These are phyloP conservation scores for Craspedostauros australis DNA, from an alignment of 108 stramenopile species.

Conservation along the genomic window DNA sequence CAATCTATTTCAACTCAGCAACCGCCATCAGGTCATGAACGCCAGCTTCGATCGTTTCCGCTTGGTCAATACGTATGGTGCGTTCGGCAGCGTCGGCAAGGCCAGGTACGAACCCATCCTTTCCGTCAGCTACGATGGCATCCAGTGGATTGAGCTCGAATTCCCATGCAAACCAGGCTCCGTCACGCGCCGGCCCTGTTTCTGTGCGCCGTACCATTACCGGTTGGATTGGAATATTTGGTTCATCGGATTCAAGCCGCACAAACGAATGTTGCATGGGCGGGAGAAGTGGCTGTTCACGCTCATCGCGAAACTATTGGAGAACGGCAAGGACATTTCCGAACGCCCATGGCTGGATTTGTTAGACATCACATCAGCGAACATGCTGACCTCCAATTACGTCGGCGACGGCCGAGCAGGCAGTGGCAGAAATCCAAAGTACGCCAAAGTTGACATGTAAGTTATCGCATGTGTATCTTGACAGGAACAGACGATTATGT, in stretches of 20 bases:
- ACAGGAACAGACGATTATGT: no score
- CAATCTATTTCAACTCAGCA: conserved; percentile 40
- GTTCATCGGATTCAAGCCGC: conserved; percentile 64
- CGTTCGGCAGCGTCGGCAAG: conserved; percentile 59
- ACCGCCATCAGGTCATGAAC: conserved; percentile 59
- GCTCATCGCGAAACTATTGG: conserved; percentile 29
- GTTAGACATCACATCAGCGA: conserved; percentile 20
- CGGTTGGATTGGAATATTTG: conserved; percentile 77
- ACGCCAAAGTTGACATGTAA: conserved; percentile 58
- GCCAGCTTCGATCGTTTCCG: conserved; percentile 47
- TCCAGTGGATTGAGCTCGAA: conserved; percentile 54
- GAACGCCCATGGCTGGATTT: conserved; percentile 33
- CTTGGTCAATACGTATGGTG: conserved; percentile 74
- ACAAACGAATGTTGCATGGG: conserved; percentile 25
- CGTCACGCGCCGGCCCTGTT: conserved; percentile 53
- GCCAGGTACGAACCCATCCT: conserved; percentile 57
- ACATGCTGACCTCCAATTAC: conserved; percentile 5
- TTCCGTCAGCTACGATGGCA: conserved; percentile 33
- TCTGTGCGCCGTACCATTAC: conserved; percentile 78
- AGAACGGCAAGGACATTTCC: background rate
- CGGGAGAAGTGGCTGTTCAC: conserved; percentile 48
- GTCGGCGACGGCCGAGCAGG: no score
- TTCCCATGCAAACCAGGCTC: conserved; percentile 76
- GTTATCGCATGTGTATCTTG: no score
- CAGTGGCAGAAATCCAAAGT: conserved; percentile 19